Conservation (phyloP, 2,329 filamentous ascomycete species). For the Ascochyta clinopodiicola region DNA sequence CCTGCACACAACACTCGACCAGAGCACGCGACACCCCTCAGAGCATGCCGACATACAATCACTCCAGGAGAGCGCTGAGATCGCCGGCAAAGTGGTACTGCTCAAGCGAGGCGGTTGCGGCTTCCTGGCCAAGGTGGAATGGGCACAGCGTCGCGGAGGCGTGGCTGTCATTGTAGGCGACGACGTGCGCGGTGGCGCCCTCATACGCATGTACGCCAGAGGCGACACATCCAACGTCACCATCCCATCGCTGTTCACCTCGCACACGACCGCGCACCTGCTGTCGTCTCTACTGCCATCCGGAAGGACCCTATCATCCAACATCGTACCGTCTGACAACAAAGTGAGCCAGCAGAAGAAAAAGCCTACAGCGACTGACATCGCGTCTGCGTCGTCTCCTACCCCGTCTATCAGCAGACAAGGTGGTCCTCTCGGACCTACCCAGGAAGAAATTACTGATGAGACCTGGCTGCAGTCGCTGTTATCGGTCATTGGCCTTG, state of each 20-base stretch:
- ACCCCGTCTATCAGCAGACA: conserved; percentile 17
- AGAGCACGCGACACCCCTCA: conserved; percentile 16
- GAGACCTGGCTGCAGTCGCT: conserved; percentile 56
- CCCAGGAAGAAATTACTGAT: neutral
- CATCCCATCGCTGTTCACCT: conserved; percentile 94
- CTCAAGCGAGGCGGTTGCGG: conserved; percentile 93
- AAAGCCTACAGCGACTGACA: conserved; percentile 52
- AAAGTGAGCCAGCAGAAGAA: conserved; percentile 63
- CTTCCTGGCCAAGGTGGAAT: conserved; percentile 96
- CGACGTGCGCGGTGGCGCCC: conserved; percentile 82
- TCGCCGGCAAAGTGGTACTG: conserved; percentile 89
- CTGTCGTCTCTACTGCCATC: conserved; percentile 82
- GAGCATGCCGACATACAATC: conserved; percentile 88
- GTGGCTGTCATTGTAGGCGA: conserved; percentile 93
- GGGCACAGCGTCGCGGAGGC: conserved; percentile 90
- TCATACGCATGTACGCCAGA: conserved; percentile 98
- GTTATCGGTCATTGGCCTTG: conserved; percentile 52
- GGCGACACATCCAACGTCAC: conserved; percentile 95
- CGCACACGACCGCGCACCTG: conserved; percentile 90
- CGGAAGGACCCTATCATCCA: conserved; percentile 53
- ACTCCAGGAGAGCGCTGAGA: conserved; percentile 89
- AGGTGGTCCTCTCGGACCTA: conserved; percentile 3
- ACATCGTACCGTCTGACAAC: conserved; percentile 54
- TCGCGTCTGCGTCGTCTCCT: neutral
- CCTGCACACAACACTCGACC: conserved; percentile 63